Evolutionary conservation across 1,284 basidiomycete species (phyloP), one percentile per base, ranked within the genome.

Genomic region (Inonotus hispidus): DNA sequence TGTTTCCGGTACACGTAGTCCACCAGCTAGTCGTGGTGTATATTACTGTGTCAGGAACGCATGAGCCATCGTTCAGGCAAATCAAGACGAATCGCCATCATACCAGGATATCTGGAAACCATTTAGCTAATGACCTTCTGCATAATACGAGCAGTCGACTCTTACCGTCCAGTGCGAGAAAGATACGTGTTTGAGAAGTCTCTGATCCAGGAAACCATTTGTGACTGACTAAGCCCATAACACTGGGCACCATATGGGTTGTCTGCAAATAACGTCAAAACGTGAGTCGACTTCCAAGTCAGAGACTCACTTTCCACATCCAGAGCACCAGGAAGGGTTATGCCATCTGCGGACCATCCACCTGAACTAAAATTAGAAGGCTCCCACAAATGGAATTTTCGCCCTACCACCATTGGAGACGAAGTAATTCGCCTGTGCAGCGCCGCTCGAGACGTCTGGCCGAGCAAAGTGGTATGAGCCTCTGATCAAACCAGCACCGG

Each of bases 21-120:
- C 85, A 89, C 87, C 85, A 88, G 66, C 81, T 76, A 1, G 83
- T 82, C 1, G 79, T 84, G 29, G 80, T 82, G 67, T 88, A 88
- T 58, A 88, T 85, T 50, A 82, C 82, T 75, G 68, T 2, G 16
- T 11, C 5, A n/a, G 13, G n/a, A 7, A 14, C 19, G 16, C n/a
- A 7, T 43, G 11, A 43, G 19, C 16, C 41, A 7, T 10, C 11
- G 2, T 16, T 5, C 7, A 21, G 3, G 39, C n/a, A 19, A 21
- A 8, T 38, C 6, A 19, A 41, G n/a, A 3, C 43, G 4, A 11
- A 32, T 41, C 66, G 57, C 8, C 8, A 8, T 32, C 32, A 32
- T 53, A 75, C 74, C 69, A 38, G 74, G 77, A 63, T 73, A 78
- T 38, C 77, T 77, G 58, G 23, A 43, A 57, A 55, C 23, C 14